A percentile compares a stretch with the other conserved stretches of the same genome.
These are phyloP conservation scores for Fimicolochytrium jonesii DNA, from an alignment of 192 early-diverging fungal species.

Conservation along the genomic window DNA sequence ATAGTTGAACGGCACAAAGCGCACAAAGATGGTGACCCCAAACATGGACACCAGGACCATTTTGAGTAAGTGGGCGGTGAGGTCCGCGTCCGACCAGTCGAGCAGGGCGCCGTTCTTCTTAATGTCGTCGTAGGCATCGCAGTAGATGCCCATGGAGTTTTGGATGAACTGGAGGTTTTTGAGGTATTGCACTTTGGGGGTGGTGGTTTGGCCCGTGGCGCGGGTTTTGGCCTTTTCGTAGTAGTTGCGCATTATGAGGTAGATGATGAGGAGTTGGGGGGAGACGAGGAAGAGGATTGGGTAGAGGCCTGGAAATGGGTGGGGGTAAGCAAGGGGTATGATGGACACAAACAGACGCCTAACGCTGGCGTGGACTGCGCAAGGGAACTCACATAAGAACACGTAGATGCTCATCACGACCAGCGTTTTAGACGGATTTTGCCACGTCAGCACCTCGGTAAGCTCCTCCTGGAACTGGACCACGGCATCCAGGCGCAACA, in stretches of 20 bases:
- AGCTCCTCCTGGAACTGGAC: constrained; percentile 60
- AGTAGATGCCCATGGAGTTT: constrained; percentile 64
- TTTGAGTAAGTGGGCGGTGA: constrained; percentile 24
- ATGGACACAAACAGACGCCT: background rate
- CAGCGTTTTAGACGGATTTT: constrained; percentile 57
- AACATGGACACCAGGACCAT: constrained; percentile 23
- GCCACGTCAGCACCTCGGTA: constrained; percentile 61
- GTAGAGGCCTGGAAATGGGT: constrained; percentile 42
- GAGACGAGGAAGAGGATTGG: constrained; percentile 46
- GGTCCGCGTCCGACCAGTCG: constrained; percentile 37
- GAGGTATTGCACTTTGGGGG: constrained; percentile 49
- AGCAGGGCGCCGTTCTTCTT: constrained; percentile 9
- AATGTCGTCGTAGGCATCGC: constrained; percentile 34
- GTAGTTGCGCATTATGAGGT: constrained; percentile 47
- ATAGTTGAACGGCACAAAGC: constrained; percentile 25
- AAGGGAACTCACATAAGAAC: constrained; percentile 40
- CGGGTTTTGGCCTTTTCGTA: constrained; percentile 37
- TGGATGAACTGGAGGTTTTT: constrained; percentile 70
- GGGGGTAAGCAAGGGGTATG: background rate
- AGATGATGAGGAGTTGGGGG: constrained; percentile 47
- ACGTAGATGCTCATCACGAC: constrained; percentile 28
- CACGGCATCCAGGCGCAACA: constrained; percentile 53
- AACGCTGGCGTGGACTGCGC: background rate
- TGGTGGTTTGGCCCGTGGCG: constrained; percentile 23
- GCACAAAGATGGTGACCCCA: constrained; percentile 12